Evolutionary conservation across 192 early-diverging fungal species (phyloP), one percentile per base, ranked within the genome.

Genomic region (Coemansia sp.): DNA sequence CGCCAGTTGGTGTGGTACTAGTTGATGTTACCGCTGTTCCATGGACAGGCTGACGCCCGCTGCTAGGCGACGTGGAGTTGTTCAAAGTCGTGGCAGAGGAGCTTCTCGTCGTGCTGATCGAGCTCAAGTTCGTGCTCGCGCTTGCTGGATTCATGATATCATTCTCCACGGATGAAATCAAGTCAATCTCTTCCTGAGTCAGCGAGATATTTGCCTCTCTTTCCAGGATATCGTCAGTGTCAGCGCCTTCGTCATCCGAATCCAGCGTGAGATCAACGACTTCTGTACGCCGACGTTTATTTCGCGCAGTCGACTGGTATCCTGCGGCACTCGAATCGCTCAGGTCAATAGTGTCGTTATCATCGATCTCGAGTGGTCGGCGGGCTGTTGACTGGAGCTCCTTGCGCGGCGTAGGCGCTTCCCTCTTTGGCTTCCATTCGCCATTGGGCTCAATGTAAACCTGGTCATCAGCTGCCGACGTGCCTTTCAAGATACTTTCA

Each of bases 191-290:
- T 12, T 82, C 71, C 43, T 82, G 70, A 11, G 74, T 73, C 53
- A 81, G n/a, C 47, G 67, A 61, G 15, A 67, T 56, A 8, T 10
- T 9, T 39, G 34, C 16, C n/a, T 59, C 58, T 15, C 35, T 24
- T 20, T 35, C 18, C 40, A 70, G 20, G 32, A 39, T 69, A 13
- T 24, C 40, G n/a, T 63, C 61, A 12, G 68, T 63, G 37, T 62
- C 34, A 6, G 34, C 34, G 5, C 34, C 59, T 34, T 61, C 67
- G 37, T 61, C 61, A 39, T 83, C 73, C 3, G 75, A 71, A 10
- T 82, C 80, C 1, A 90, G 76, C 3, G 89, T 92, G 38, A 92
- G 71, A 66, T 92, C 90, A 44, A 92, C 85, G 40, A 87, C 73
- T 24, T 89, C 86, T 10, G 78, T 66, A 18, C 84, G 75, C 38